Evolutionary conservation across 257 asterid species (phyloP).

Genomic region (Paraleonurus japonicus): DNA sequence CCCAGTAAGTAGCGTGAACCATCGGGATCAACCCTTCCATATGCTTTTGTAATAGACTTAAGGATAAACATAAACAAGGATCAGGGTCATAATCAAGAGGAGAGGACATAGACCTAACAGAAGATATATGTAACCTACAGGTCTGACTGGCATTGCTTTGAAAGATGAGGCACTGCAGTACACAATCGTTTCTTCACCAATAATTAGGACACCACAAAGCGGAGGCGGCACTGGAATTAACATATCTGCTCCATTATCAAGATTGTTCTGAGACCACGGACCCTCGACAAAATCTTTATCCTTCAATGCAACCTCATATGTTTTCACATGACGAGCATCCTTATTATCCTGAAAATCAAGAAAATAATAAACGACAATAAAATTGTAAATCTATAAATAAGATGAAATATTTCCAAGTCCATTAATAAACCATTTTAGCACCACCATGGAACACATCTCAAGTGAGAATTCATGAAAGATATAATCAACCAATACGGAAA

Average conservation of each 20-base stretch:
- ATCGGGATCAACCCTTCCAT: constrained; percentile 91
- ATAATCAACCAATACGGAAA: background rate
- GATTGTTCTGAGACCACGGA: constrained; percentile 94
- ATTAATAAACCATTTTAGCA: constrained; percentile 2
- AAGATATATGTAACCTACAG: constrained; percentile 50
- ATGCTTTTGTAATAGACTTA: constrained; percentile 77
- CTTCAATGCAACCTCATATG: constrained; percentile 84
- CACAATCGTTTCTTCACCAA: constrained; percentile 93
- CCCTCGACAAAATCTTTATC: constrained; percentile 95
- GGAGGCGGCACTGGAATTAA: constrained; percentile 95
- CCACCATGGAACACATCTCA: constrained; percentile 15
- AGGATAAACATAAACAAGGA: constrained; percentile 28
- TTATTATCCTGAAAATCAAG: constrained; percentile 68
- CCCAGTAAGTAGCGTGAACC: constrained; percentile 91
- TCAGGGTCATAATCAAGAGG: constrained; percentile 23
- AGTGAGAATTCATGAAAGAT: background rate
- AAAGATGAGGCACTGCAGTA: constrained; percentile 84
- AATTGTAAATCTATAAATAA: background rate
- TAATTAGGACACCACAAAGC: constrained; percentile 84
- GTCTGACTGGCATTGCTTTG: constrained; percentile 85
- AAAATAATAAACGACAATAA: background rate
- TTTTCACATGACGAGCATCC: constrained; percentile 89
- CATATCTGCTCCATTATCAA: constrained; percentile 89
- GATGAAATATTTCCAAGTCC: background rate
- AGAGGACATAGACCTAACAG: constrained; percentile 14